phyloP scores from a whole-genome alignment of 805 yeast species.

The Ogataea naganishii region DNA sequence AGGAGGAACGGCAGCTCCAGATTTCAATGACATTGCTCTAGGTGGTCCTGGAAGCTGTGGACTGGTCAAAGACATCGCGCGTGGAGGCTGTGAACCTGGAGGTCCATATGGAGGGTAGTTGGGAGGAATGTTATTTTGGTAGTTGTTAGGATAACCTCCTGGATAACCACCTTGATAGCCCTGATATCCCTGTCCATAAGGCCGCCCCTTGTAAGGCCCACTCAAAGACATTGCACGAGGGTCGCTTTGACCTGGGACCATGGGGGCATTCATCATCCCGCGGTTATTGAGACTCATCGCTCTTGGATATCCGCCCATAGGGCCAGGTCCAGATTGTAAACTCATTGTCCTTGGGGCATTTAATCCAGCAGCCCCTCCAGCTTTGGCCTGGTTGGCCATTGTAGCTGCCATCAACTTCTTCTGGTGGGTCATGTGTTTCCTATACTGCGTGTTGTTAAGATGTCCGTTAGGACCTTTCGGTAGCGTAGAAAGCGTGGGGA shows the following conservation, averaged over 20 bases:
- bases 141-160: no score
- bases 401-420: constrained; percentile 41
- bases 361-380: constrained; percentile 3
- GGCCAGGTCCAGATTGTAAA: constrained; percentile 11
- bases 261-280: constrained; percentile 2
- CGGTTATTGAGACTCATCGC: constrained; percentile 18
- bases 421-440: constrained; percentile 61
- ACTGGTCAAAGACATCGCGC: constrained; percentile 16
- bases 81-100: constrained; percentile 12
- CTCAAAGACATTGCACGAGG: constrained; percentile 38
- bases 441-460: constrained; percentile 48
- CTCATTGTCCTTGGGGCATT: constrained; percentile 28
- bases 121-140: no score
- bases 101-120: no score
- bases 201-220: constrained; percentile 10
- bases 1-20: no score
- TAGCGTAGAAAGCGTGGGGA: constrained; percentile 52
- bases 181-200: no score
- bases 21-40: constrained; percentile 1
- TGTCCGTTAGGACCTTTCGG: constrained; percentile 19
- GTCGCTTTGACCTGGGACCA: constrained; percentile 12
- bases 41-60: no score
- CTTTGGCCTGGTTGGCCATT: constrained; percentile 20
- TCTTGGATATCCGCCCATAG: constrained; percentile 13
- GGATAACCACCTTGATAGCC: no score